Conservation (phyloP, 352 stramenopile species). For the Lagenidium giganteum region DNA sequence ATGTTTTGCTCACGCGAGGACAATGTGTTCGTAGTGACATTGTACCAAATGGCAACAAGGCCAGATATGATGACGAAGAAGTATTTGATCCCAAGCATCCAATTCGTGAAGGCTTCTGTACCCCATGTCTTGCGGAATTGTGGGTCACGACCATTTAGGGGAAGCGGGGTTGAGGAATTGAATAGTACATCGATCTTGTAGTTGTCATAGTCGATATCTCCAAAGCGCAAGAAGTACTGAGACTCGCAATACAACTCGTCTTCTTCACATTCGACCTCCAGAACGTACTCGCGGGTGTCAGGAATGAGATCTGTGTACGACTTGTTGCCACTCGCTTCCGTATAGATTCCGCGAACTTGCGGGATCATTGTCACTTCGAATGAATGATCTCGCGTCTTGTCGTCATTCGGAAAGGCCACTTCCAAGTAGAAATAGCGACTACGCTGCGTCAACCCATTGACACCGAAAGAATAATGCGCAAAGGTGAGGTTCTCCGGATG, state of each 20-base stretch:
- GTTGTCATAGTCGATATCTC: conserved; percentile 46
- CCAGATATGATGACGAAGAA: conserved; percentile 45
- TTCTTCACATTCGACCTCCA: conserved; percentile 28
- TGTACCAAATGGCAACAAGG: conserved; percentile 35
- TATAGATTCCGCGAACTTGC: conserved; percentile 43
- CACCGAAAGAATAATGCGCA: conserved; percentile 45
- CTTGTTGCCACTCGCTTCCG: conserved; percentile 23
- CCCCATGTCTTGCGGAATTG: conserved; percentile 58
- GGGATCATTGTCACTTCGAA: conserved; percentile 52
- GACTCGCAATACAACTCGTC: conserved; percentile 26
- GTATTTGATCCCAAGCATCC: conserved; percentile 50
- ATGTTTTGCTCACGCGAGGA: conserved; percentile 47
- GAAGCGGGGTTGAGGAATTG: conserved; percentile 33
- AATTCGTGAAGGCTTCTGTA: conserved; percentile 39
- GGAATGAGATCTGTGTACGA: conserved; percentile 33
- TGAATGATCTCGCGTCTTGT: conserved; percentile 19
- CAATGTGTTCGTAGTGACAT: conserved; percentile 32
- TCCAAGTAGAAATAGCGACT: conserved; percentile 66
- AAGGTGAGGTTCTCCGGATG: conserved; percentile 26
- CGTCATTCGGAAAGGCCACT: conserved; percentile 37
- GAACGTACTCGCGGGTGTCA: conserved; percentile 24
- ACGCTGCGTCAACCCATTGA: conserved; percentile 43
- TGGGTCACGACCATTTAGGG: conserved; percentile 30
- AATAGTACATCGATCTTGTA: conserved; percentile 57
- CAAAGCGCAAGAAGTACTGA: conserved; percentile 47